Evolutionary conservation across 108 stramenopile species (phyloP), one percentile per base, ranked within the genome.

Genomic region (Conticribra weissflogii): DNA sequence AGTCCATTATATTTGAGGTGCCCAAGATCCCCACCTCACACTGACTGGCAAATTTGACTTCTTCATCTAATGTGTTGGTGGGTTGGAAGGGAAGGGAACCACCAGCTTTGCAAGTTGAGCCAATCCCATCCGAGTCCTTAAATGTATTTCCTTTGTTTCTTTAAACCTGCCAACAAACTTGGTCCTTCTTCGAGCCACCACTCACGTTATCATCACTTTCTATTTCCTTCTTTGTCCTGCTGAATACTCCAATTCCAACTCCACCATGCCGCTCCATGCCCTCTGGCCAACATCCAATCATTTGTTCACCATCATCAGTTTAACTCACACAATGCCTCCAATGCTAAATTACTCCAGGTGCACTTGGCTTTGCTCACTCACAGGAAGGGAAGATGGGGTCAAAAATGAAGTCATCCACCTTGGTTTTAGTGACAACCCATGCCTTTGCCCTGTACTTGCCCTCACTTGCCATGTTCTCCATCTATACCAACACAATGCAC

Each of bases 391-490:
- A 44, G 73, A 83, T 64, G 79, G 79, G 5, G 54, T 72, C 1
- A 45, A 34, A 4, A 66, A 71, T 19, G 69, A 86, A 73, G 71
- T 81, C 23, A 74, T 86, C 24, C 54, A 65, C 3, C 79, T 78
- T 44, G 64, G 52, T 22, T n/a, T 71, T 12, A 68, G 59, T 54
- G 79, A 79, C 7, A 65, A 77, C 32, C 45, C 75, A 50, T 60
- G 49, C 46, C 27, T 62, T 33, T 86, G 85, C 56, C 85, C 85
- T 18, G 79, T 76, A 7, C 32, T 54, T 3, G 76, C 76, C 31
- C 54, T 72, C 14, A 54, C 66, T 9, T 50, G 73, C 4, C 81
- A 61, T 14, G 71, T 77, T 0, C 19, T 64, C 21, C 63, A 73
- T 51, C 66, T 74, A 7, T 48, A 64, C 4, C 32, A 56, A 45